Conservation (phyloP, 2,329 filamentous ascomycete species). For the Talaromyces sp. region DNA sequence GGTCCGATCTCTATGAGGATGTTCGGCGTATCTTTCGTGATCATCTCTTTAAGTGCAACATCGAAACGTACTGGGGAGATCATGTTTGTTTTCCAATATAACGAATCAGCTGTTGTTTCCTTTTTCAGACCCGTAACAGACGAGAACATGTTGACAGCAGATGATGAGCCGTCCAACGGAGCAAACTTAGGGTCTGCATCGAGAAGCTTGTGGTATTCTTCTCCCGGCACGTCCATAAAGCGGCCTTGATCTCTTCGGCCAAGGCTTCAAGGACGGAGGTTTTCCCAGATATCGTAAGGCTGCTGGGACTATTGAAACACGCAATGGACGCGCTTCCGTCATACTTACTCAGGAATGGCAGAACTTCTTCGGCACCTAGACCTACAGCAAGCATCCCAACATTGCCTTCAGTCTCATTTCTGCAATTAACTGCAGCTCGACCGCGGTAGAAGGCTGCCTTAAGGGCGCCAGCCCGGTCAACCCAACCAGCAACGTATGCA, state of each 20-base stretch:
- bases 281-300: background rate
- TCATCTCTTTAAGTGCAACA: background rate
- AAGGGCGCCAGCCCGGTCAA: background rate
- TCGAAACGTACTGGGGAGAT: background rate
- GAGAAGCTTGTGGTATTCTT: background rate
- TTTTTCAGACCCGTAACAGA: background rate
- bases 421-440: background rate
- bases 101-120: background rate
- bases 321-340: background rate
- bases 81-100: slow-evolving; percentile 1
- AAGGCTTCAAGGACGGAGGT: background rate
- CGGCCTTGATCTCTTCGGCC: background rate
- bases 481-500: background rate
- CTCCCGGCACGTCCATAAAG: background rate
- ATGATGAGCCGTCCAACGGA: background rate
- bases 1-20: slow-evolving; percentile 1
- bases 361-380: background rate
- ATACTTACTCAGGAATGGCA: background rate
- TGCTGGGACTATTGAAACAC: background rate
- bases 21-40: background rate
- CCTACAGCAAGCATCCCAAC: background rate
- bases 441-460: background rate
- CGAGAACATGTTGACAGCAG: background rate
- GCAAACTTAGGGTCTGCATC: background rate
- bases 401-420: background rate